phyloP scores from a whole-genome alignment of 2,329 filamentous ascomycete genomes.

The Neoarthrinium moseri region DNA sequence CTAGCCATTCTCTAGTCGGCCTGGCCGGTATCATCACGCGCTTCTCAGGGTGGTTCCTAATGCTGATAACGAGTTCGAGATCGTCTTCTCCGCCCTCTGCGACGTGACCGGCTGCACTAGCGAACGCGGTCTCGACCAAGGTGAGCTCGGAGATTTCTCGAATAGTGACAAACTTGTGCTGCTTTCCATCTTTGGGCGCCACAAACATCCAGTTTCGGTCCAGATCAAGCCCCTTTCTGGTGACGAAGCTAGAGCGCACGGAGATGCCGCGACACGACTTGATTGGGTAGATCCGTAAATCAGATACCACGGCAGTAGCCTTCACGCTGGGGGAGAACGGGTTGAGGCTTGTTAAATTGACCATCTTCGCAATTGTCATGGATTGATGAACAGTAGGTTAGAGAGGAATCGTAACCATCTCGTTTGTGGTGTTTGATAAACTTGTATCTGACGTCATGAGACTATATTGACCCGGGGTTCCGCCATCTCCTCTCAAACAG shows the following conservation, averaged over 20 bases:
- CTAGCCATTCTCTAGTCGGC: slow-evolving; percentile 52
- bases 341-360: slow-evolving; percentile 4
- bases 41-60: slow-evolving; percentile 30
- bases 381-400: too few species aligned
- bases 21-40: slow-evolving; percentile 53
- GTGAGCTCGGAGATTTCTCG: slow-evolving; percentile 62
- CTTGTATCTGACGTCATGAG: too few species aligned
- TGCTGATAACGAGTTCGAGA: slow-evolving; percentile 47
- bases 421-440: too few species aligned
- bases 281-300: slow-evolving; percentile 60
- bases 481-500: too few species aligned
- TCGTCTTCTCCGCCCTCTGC: slow-evolving; percentile 10
- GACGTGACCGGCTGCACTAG: not conserved
- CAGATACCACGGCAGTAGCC: not conserved
- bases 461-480: too few species aligned
- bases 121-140: slow-evolving; percentile 44
- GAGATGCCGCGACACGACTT: slow-evolving; percentile 65
- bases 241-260: slow-evolving; percentile 48
- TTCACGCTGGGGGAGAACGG: not conserved
- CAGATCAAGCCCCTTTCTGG: slow-evolving; percentile 56
- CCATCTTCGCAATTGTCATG: not conserved
- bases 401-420: too few species aligned
- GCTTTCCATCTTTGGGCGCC: slow-evolving; percentile 45
- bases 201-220: slow-evolving; percentile 69
- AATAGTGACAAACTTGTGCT: slow-evolving; percentile 55